Evolutionary conservation across 768 basidiomycete genomes (phyloP).

Genomic region (Termitomyces sp.): DNA sequence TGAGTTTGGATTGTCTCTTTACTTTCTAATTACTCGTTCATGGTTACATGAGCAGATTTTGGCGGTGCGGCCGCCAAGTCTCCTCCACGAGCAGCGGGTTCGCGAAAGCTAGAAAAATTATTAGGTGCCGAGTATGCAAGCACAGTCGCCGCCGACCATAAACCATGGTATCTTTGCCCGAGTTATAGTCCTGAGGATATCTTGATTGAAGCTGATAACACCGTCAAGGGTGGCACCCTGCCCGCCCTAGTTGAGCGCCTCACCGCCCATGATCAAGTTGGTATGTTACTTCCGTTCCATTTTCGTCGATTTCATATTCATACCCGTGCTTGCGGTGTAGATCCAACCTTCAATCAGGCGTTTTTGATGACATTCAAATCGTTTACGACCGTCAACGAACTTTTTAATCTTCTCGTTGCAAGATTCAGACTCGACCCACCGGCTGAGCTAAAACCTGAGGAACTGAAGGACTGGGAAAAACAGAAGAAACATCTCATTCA

Average conservation of each 20-base stretch:
- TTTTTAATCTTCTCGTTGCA: conserved; percentile 75
- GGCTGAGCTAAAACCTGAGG: conserved; percentile 47
- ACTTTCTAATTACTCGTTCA: not conserved
- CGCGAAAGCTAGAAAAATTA: conserved; percentile 59
- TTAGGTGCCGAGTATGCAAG: conserved; percentile 53
- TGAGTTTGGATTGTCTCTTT: conserved; percentile 19
- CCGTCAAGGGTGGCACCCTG: conserved; percentile 83
- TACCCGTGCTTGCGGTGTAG: conserved; percentile 2
- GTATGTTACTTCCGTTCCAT: conserved; percentile 35
- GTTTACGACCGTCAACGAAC: conserved; percentile 77
- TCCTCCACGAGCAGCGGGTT: conserved; percentile 24
- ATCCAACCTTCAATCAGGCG: conserved; percentile 76
- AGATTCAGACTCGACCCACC: conserved; percentile 81
- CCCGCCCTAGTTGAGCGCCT: conserved; percentile 82
- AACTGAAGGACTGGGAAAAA: conserved; percentile 75
- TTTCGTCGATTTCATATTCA: not conserved
- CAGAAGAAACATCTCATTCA: conserved; percentile 85
- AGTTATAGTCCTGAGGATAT: conserved; percentile 80
- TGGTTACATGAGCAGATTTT: not conserved
- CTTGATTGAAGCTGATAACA: conserved; percentile 76
- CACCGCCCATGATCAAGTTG: conserved; percentile 85
- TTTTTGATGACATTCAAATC: conserved; percentile 97
- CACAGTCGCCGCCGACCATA: conserved; percentile 35
- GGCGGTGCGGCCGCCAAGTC: conserved; percentile 20
- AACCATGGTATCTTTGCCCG: conserved; percentile 83